Base-by-base conservation (phyloP, 768 basidiomycete species). In the Scleroderma citrinum region DNA sequence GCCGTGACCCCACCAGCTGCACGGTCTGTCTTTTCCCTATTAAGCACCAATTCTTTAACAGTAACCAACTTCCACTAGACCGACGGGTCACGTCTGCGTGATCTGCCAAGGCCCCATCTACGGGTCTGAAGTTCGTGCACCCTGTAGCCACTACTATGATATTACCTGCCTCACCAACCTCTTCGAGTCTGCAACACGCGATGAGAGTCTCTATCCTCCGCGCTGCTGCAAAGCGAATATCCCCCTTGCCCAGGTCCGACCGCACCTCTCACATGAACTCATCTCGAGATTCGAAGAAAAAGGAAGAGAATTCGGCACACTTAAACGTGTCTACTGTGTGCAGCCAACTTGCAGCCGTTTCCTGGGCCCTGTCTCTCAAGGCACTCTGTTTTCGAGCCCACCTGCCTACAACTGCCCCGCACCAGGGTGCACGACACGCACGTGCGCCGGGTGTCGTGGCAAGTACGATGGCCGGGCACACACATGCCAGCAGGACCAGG, bases 161-260 rank as follows among this genome's bases (percentile, higher is more conserved):
- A 48, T 53, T 11, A 55, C 1, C 17, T 74, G 73, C 52, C 10
- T 65, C 24, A 58, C 59, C 5, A 54, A 64, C 34, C 62, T 74
- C 43, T 70, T 72, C 59, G 50, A 65, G 45, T 50, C 61, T 12
- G 61, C 71, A 0, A 64, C 59, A 6, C 53, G 48, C 17, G 73
- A 74, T 54, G 73, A 74, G 49, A 57, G 65, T 1, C 63, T 75
- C 23, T 72, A 62, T 53, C 73, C 72, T 3, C 72, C 73, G 26
- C 64, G 66, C 21, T 73, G 73, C 52, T 74, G 73, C 51, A 53
- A 61, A 29, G 55, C 56, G 26, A 50, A 51, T 7, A 68, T 74
- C 20, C 54, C 68, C 26, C 38, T 66, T 30, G 11, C 30, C 12
- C 52, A 51, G 2, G 64, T 70, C 21, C 52, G 39, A 26, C 38